Conservation (phyloP, 768 basidiomycete species). For the Pleurotus eryngii region DNA sequence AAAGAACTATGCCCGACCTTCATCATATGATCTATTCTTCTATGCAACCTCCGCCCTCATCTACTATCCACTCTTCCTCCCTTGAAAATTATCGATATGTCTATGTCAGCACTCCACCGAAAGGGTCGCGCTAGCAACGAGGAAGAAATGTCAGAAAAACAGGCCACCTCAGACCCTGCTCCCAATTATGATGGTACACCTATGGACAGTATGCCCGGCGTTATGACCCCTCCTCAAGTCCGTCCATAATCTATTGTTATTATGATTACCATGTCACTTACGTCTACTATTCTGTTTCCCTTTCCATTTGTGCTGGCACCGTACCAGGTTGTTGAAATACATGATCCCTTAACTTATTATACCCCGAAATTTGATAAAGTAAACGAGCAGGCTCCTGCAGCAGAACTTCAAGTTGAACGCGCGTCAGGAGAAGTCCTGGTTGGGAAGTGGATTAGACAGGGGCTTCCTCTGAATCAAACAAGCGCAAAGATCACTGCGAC, state of each 20-base stretch:
- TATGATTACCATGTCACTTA: constrained; percentile 12
- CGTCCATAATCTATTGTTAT: constrained; percentile 41
- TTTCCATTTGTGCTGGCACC: constrained; percentile 32
- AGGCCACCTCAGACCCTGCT: not conserved
- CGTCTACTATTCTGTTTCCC: constrained; percentile 34
- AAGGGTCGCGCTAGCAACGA: constrained; percentile 4
- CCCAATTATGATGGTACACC: constrained; percentile 9
- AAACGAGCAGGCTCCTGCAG: not conserved
- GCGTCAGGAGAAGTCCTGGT: not conserved
- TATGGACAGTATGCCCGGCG: constrained; percentile 33
- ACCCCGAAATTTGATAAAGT: constrained; percentile 12
- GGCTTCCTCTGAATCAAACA: constrained; percentile 26
- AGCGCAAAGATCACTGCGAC: constrained; percentile 52
- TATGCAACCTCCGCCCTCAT: constrained; percentile 47
- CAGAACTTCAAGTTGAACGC: constrained; percentile 12
- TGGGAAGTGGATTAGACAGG: not conserved
- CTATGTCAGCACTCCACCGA: constrained; percentile 13
- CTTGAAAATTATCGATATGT: constrained; percentile 30
- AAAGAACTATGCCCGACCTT: constrained; percentile 32
- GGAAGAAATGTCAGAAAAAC: constrained; percentile 3
- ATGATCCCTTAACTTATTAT: constrained; percentile 28
- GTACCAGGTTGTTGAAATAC: constrained; percentile 22
- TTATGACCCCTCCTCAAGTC: constrained; percentile 33
- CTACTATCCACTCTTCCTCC: constrained; percentile 47
- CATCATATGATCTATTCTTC: constrained; percentile 41